phyloP scores from a whole-genome alignment of 2,329 filamentous ascomycete species.

The Fusarium napiforme region DNA sequence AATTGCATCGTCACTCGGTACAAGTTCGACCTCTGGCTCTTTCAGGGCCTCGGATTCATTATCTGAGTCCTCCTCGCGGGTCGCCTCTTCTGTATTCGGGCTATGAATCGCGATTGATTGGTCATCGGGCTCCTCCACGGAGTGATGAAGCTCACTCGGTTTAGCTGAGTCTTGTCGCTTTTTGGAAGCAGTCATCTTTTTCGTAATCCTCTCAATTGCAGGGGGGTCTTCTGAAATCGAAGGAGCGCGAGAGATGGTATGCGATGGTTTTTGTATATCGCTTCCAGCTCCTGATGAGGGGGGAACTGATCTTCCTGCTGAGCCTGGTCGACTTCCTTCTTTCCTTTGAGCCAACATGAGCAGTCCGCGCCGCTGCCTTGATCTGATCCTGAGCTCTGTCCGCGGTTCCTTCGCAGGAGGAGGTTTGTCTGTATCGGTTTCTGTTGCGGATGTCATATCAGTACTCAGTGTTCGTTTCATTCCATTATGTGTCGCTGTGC shows the following conservation, averaged over 20 bases:
- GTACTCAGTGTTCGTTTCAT: slow-evolving; percentile 14
- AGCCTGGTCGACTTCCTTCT: background rate
- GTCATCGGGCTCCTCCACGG: background rate
- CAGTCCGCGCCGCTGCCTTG: slow-evolving; percentile 60
- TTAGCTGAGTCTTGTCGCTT: background rate
- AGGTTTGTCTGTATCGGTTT: background rate
- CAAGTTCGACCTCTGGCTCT: background rate
- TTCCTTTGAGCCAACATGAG: slow-evolving; percentile 57
- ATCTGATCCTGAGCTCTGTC: slow-evolving; percentile 60
- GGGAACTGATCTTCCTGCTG: background rate
- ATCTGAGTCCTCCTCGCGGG: background rate
- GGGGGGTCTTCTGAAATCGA: background rate
- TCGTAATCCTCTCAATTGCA: background rate
- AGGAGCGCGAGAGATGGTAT: background rate
- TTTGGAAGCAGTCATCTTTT: background rate
- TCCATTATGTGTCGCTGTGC: background rate
- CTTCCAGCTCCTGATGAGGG: background rate
- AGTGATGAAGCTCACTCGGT: background rate
- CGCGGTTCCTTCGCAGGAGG: slow-evolving; percentile 46
- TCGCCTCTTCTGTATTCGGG: background rate
- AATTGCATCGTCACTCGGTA: background rate
- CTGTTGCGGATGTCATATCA: background rate
- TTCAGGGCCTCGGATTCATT: background rate
- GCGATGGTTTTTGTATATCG: background rate
- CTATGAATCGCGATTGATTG: background rate